phyloP scores from a whole-genome alignment of 2,329 filamentous ascomycete genomes.

The Exophiala sp. region DNA sequence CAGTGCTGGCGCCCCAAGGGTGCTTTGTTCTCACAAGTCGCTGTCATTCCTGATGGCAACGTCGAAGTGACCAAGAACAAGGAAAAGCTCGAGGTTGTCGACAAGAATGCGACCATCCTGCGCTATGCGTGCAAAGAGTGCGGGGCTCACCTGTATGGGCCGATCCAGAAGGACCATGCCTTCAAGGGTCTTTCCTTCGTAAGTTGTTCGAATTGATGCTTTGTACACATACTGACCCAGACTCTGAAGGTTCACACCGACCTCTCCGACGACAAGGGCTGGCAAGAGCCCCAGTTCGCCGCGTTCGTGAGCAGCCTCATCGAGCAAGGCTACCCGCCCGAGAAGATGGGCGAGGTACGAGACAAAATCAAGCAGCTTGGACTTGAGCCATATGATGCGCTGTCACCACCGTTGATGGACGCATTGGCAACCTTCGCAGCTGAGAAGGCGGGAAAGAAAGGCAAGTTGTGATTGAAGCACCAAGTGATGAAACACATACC shows the following conservation, averaged over 20 bases:
- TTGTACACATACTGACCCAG: too few relatives aligned
- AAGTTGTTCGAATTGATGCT: too few relatives aligned
- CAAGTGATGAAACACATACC: too few relatives aligned
- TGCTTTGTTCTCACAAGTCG: conserved; percentile 63
- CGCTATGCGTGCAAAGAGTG: conserved; percentile 61
- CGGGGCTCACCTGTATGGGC: conserved; percentile 61
- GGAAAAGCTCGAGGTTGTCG: conserved; percentile 57
- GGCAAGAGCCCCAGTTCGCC: conserved; percentile 69
- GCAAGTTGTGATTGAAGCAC: conserved; percentile 6
- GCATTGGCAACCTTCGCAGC: conserved; percentile 55
- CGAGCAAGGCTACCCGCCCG: conserved; percentile 62
- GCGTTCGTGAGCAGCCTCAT: conserved; percentile 66
- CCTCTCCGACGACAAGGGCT: conserved; percentile 58
- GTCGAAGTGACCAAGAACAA: conserved; percentile 56
- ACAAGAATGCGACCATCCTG: conserved; percentile 56
- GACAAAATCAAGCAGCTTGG: conserved; percentile 52
- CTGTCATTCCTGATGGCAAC: conserved; percentile 56
- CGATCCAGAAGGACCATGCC: conserved; percentile 61
- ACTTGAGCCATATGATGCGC: conserved; percentile 60
- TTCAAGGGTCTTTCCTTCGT: conserved; percentile 70
- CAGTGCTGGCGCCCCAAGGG: conserved; percentile 68
- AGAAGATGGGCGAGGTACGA: conserved; percentile 55
- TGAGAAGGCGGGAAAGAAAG: conserved; percentile 40
- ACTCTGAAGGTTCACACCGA: conserved; percentile 48
- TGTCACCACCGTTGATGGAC: conserved; percentile 64